A percentile compares a stretch with the other conserved stretches of the same genome.
Evolutionary conservation across 257 asterid species (phyloP).

Genomic region (Salvia miltiorrhiza): DNA sequence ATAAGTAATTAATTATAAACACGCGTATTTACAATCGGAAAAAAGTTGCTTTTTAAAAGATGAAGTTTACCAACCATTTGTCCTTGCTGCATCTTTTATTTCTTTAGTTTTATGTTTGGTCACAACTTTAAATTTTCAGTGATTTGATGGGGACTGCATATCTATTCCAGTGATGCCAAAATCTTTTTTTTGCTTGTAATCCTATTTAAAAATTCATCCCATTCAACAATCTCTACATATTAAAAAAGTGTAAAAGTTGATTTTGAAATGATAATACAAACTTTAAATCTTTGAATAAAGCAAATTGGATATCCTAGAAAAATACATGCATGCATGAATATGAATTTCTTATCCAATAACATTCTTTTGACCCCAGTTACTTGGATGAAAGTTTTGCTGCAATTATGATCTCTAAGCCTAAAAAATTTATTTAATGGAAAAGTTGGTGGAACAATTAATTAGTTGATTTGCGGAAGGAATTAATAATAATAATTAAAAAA

Average conservation of each 20-base stretch:
- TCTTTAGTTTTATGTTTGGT: neutral
- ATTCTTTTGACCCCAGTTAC: neutral
- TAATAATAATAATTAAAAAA: no score
- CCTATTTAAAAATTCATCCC: neutral
- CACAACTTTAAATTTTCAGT: conserved; percentile 11
- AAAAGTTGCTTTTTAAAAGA: neutral
- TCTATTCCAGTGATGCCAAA: conserved; percentile 19
- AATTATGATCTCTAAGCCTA: neutral
- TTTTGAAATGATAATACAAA: conserved; percentile 13
- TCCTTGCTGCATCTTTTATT: conserved; percentile 17
- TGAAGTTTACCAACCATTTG: conserved; percentile 3
- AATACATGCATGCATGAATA: neutral
- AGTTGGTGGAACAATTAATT: neutral
- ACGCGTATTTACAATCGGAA: no score
- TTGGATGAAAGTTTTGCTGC: neutral
- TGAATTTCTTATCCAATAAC: neutral
- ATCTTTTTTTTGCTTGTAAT: neutral
- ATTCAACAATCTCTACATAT: neutral
- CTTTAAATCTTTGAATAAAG: conserved; percentile 21
- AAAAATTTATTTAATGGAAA: neutral
- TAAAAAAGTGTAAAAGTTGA: conserved; percentile 13
- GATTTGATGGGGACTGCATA: conserved; percentile 42
- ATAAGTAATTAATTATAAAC: neutral
- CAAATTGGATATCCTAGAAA: conserved; percentile 11
- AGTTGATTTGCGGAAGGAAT: no score